Base-by-base conservation (phyloP, 1,139 yeast species). In the Saccharomyces hybrid region DNA sequence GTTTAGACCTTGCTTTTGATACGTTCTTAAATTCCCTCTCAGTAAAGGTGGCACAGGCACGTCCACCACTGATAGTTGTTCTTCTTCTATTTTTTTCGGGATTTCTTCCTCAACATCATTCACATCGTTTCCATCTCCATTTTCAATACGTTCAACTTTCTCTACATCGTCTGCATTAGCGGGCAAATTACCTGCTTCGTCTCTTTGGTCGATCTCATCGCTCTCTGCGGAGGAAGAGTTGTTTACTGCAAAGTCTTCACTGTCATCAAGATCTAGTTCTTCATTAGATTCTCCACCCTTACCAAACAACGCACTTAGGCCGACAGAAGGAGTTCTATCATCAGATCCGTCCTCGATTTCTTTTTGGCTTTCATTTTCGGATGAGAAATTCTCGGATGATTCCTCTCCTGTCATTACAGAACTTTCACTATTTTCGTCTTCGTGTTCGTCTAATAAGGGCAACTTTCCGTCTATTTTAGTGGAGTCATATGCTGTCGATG, bases 41-140 rank as follows among this genome's bases (percentile, higher is more conserved):
- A 20, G 72, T n/a, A 84, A 68, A 30, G 86, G 70, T n/a, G 81
- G 75, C 0, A 89, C 88, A 0, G 90, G 87, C 5, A 86, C 93
- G 67, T 86, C 90, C 38, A 81, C 80, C 14, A 86, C 89, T 6
- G 74, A 61, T 69, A 53, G 75, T 57, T 42, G 82, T 7, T 42
- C 47, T 14, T 42, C 34, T 16, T 26, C 13, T 11, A 14, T 42
- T 7, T 44, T 34, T 32, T 31, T 27, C 3, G 25, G 44, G 11
- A 9, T 16, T 13, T 44, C 20, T 27, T 46, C 31, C 14, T 44
- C 34, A 30, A 27, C 60, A 8, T 56, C 62, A 13, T 55, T 58
- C 23, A 20, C 23, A 20, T 20, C 23, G 23, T 3, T 20, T 20
- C 23, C 23, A 20, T 20, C 23, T 20, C 23, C 23, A 20, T 3